Base-by-base conservation (phyloP, 768 basidiomycete species). In the Kwoniella dejecticola region DNA sequence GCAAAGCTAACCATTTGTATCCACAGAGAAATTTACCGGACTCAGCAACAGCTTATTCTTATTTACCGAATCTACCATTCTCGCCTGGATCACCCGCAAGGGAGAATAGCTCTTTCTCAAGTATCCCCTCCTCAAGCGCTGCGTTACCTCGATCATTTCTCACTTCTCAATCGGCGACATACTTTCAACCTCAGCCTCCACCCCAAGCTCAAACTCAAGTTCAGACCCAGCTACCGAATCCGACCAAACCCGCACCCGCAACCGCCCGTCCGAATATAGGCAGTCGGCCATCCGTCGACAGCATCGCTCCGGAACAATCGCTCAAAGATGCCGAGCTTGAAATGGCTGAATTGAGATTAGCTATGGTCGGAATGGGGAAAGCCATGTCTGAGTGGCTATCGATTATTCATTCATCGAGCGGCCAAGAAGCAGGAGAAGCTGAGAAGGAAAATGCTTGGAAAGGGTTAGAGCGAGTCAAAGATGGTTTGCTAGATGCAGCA, bases 1-100 rank as follows among this genome's bases (percentile, higher is more conserved):
- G 21, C 47, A 10, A 50, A 19, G 23, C 47, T 59, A 23, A 52
- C 15, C 5, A 48, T 21, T 13, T 23, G 23, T 4, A 40, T n/a
- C 47, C 62, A 52, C 63, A 91, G 90, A 87, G 86, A 56, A 94
- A 91, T 76, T 84, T 95, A 12, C 91, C 92, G 1, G 92, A 95
- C 66, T 81, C 92, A 12, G 83, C 84, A 21, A 80, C 88, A 4
- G 83, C 86, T 1, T 82, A 77, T 40, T 68, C 75, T 3, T 78
- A 75, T 46, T 56, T 75, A 3, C 74, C 74, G 4, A 71, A 55
- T 56, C 55, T 72, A 1, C 67, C 72, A 7, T 74, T 75, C 58
- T 69, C 71, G 6, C 74, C 74, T n/a, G 41, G 64, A 6, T n/a
- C 66, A 0, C 56, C 66, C 13, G 17, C 48, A 2, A 60, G 63